Conservation (phyloP, 2,329 filamentous ascomycete genomes). For the Fusarium buxicola region DNA sequence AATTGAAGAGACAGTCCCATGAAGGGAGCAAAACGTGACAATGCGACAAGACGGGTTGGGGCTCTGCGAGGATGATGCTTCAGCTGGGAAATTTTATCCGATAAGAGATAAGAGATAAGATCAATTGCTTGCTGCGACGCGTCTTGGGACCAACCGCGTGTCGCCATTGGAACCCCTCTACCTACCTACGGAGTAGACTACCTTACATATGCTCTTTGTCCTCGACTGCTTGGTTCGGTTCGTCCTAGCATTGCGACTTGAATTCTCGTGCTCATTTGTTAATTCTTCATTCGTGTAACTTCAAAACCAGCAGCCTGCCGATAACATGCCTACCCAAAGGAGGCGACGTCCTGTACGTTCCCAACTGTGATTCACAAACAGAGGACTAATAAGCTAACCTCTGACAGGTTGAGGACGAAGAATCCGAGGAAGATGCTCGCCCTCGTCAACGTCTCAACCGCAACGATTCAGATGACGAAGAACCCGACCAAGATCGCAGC, state of each 20-base stretch:
- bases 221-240: not conserved
- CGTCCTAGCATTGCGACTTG: not conserved
- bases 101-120: slow-evolving; percentile 43
- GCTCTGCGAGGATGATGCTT: slow-evolving; percentile 1
- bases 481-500: slow-evolving; percentile 52
- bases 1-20: slow-evolving; percentile 21
- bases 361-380: slow-evolving; percentile 15
- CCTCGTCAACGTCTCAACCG: slow-evolving; percentile 49
- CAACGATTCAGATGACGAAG: slow-evolving; percentile 46
- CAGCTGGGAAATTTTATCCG: slow-evolving; percentile 42
- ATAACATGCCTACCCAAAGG: slow-evolving; percentile 50
- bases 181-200: too few relatives aligned
- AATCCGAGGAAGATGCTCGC: slow-evolving; percentile 49
- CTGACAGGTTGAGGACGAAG: slow-evolving; percentile 45
- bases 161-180: slow-evolving; percentile 19
- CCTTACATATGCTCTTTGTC: not conserved
- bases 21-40: slow-evolving; percentile 20
- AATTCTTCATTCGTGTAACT: not conserved
- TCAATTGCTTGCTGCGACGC: slow-evolving; percentile 30
- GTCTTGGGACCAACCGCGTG: slow-evolving; percentile 33
- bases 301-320: not conserved
- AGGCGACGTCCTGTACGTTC: slow-evolving; percentile 49
- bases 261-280: not conserved
- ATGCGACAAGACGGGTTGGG: slow-evolving; percentile 11
- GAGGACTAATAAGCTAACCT: slow-evolving; percentile 15